phyloP scores from a whole-genome alignment of 2,329 filamentous ascomycete species.

The Verticillium dahliae region DNA sequence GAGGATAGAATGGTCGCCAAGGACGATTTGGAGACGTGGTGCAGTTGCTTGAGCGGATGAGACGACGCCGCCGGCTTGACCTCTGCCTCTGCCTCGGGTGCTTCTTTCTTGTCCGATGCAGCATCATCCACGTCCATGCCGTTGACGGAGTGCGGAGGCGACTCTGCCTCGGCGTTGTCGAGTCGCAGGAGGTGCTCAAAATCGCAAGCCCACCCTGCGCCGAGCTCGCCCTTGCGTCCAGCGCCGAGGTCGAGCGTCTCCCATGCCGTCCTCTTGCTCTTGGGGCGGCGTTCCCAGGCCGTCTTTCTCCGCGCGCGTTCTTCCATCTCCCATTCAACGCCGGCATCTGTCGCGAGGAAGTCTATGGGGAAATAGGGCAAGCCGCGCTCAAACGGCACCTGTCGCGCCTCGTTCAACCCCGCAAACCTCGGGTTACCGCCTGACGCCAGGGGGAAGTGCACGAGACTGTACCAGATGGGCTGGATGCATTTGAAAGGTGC shows the following conservation, averaged over 20 bases:
- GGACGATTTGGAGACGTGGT: conserved; percentile 13
- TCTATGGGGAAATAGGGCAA: conserved; percentile 83
- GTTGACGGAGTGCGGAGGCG: not conserved
- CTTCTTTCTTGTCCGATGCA: conserved; percentile 14
- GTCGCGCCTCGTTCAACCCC: conserved; percentile 71
- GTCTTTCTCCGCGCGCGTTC: conserved; percentile 53
- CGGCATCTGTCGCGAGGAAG: conserved; percentile 71
- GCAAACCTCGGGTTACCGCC: conserved; percentile 79
- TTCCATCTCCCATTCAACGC: conserved; percentile 68
- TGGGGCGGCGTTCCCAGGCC: conserved; percentile 72
- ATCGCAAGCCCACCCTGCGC: conserved; percentile 75
- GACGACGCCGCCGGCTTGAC: conserved; percentile 8
- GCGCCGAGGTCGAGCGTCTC: conserved; percentile 66
- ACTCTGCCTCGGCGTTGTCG: conserved; percentile 3
- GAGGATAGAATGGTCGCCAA: conserved; percentile 22
- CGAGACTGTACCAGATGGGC: conserved; percentile 78
- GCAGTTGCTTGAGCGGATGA: conserved; percentile 7
- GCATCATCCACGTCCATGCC: conserved; percentile 9
- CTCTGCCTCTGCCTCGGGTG: conserved; percentile 1
- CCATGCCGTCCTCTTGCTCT: conserved; percentile 74
- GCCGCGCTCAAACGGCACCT: conserved; percentile 74
- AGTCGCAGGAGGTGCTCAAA: conserved; percentile 63
- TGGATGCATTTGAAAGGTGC: conserved; percentile 87
- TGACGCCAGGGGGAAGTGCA: conserved; percentile 73
- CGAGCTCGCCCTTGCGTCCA: conserved; percentile 73